Conservation (phyloP, 257 asterid genomes). For the Petunia secreta region DNA sequence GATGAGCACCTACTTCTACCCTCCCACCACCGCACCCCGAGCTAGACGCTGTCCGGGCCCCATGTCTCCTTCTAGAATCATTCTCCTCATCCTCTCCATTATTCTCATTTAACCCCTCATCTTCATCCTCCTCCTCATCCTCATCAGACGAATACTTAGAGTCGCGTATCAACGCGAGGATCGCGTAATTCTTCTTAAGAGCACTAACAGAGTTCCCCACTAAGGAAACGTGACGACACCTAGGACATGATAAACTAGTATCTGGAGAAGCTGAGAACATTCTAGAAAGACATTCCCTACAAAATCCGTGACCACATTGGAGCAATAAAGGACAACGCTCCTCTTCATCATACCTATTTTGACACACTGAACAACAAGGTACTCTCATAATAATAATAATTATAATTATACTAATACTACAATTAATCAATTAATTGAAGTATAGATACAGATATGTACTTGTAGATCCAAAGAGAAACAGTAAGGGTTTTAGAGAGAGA, state of each 20-base stretch:
- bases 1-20: conserved; percentile 72
- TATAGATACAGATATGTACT: conserved; percentile 9
- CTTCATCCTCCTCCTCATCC: conserved; percentile 72
- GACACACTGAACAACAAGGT: conserved; percentile 89
- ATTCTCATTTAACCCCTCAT: conserved; percentile 31
- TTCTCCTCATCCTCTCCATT: conserved; percentile 32
- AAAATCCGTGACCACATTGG: conserved; percentile 99
- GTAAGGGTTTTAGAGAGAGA: conserved; percentile 30
- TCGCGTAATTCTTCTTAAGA: conserved; percentile 76
- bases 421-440: conserved; percentile 11
- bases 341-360: conserved; percentile 88
- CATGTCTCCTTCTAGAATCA: conserved; percentile 27
- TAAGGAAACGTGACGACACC: conserved; percentile 87
- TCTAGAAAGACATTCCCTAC: conserved; percentile 87
- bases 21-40: conserved; percentile 48
- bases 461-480: conserved; percentile 33
- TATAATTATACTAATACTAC: not conserved
- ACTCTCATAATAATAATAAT: conserved; percentile 76
- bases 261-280: conserved; percentile 81
- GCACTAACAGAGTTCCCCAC: conserved; percentile 96
- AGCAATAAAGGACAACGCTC: conserved; percentile 92
- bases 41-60: conserved; percentile 34
- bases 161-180: conserved; percentile 68
- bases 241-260: conserved; percentile 82
- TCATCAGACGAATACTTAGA: conserved; percentile 49